Evolutionary conservation across 805 yeast genomes (phyloP).

Genomic region (Barnettozyma californica): DNA sequence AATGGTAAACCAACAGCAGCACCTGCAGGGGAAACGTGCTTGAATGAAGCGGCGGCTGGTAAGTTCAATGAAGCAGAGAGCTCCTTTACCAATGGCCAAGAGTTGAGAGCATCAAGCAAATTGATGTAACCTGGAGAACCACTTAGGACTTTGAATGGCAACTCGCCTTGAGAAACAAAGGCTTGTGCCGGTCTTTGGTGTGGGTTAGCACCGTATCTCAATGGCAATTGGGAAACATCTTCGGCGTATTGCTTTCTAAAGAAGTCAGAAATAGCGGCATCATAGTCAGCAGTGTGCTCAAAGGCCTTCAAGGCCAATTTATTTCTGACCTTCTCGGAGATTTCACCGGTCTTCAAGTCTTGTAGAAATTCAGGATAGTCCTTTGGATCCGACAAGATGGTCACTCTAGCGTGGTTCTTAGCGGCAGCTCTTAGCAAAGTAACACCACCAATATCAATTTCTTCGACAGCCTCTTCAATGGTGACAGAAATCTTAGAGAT

Average conservation of each 20-base stretch:
- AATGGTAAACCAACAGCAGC: slow-evolving; percentile 96
- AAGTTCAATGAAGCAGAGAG: slow-evolving; percentile 87
- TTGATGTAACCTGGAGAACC: slow-evolving; percentile 99
- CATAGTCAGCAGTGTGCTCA: slow-evolving; percentile 98
- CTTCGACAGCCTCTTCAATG: slow-evolving; percentile 96
- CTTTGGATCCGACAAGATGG: slow-evolving; percentile 89
- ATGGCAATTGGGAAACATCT: slow-evolving; percentile 80
- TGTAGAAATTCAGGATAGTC: slow-evolving; percentile 86
- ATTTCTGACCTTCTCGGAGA: slow-evolving; percentile 71
- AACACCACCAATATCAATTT: slow-evolving; percentile 97
- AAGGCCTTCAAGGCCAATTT: slow-evolving; percentile 91
- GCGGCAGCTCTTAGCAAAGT: slow-evolving; percentile 98
- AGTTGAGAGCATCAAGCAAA: slow-evolving; percentile 91
- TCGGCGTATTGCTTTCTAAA: slow-evolving; percentile 97
- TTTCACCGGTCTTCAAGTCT: slow-evolving; percentile 67
- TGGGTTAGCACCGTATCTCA: slow-evolving; percentile 98
- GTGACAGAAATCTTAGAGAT: slow-evolving; percentile 94
- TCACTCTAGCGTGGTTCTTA: slow-evolving; percentile 94
- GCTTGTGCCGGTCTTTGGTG: slow-evolving; percentile 99
- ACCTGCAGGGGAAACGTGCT: slow-evolving; percentile 99
- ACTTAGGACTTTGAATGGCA: slow-evolving; percentile 88
- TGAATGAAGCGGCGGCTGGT: slow-evolving; percentile 98
- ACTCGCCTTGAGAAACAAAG: slow-evolving; percentile 74
- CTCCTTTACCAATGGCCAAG: slow-evolving; percentile 98
- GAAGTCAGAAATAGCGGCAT: slow-evolving; percentile 90